A percentile compares a stretch with the other conserved stretches of the same genome.
Evolutionary conservation across 2,329 filamentous ascomycete genomes (phyloP).

Genomic region (Coniosporium uncinatum): DNA sequence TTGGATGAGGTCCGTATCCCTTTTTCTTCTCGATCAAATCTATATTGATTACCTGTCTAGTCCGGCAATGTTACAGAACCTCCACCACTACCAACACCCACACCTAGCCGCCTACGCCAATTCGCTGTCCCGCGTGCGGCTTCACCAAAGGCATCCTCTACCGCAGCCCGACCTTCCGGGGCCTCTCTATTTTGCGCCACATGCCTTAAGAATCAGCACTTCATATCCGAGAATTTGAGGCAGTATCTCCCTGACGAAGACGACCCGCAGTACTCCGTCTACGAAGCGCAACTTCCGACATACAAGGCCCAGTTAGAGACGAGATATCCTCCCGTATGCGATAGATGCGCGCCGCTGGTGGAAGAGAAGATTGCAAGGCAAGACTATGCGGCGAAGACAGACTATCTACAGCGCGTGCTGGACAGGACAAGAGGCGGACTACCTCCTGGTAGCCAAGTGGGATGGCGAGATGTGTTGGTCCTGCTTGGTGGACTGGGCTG

Average conservation of each 20-base stretch:
- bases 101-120: too few species aligned
- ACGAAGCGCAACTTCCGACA: slow-evolving; percentile 61
- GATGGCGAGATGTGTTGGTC: slow-evolving; percentile 35
- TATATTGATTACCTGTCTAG: too few species aligned
- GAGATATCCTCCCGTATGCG: slow-evolving; percentile 86
- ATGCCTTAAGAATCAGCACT: slow-evolving; percentile 85
- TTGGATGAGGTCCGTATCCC: slow-evolving; percentile 78
- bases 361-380: slow-evolving; percentile 63
- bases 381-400: slow-evolving; percentile 79
- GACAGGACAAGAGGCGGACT: slow-evolving; percentile 41
- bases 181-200: slow-evolving; percentile 69
- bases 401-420: slow-evolving; percentile 71
- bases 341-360: slow-evolving; percentile 70
- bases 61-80: slow-evolving; percentile 89
- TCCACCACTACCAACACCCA: too few species aligned
- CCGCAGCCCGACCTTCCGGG: too few species aligned
- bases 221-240: slow-evolving; percentile 70
- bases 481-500: slow-evolving; percentile 34
- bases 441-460: slow-evolving; percentile 23
- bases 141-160: too few species aligned
- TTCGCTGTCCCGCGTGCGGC: too few species aligned
- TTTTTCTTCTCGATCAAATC: too few species aligned
- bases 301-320: slow-evolving; percentile 72
- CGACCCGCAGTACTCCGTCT: slow-evolving; percentile 63
- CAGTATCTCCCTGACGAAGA: slow-evolving; percentile 67